A percentile compares a stretch with the other conserved stretches of the same genome.
These are phyloP conservation scores for Plasmodium ovale DNA, from an alignment of 169 alveolate genomes.

Conservation along the genomic window DNA sequence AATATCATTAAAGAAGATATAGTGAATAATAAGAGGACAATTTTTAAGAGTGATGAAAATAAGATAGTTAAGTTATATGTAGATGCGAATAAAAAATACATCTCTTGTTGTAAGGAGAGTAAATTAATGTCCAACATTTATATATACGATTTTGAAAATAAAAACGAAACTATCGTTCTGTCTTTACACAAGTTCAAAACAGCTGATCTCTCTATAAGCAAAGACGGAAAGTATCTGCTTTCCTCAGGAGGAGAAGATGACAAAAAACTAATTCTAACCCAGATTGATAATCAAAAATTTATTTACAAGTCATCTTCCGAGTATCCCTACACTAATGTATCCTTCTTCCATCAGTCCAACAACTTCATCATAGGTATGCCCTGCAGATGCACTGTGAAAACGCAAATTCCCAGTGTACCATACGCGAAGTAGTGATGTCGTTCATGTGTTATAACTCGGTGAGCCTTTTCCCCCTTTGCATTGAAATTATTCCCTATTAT, in stretches of 20 bases:
- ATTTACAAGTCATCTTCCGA: slow-evolving; percentile 60
- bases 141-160: slow-evolving; percentile 52
- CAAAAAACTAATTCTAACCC: slow-evolving; percentile 44
- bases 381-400: neutral
- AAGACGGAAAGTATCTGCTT: slow-evolving; percentile 59
- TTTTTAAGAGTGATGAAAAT: slow-evolving; percentile 49
- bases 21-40: slow-evolving; percentile 34
- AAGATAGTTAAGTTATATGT: slow-evolving; percentile 56
- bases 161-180: slow-evolving; percentile 19
- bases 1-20: slow-evolving; percentile 72
- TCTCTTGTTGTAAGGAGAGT: slow-evolving; percentile 72
- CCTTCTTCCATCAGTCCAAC: slow-evolving; percentile 64
- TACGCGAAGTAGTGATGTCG: neutral
- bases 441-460: too few relatives aligned
- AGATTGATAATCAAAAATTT: slow-evolving; percentile 64
- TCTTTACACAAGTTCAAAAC: slow-evolving; percentile 66
- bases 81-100: slow-evolving; percentile 45
- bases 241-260: slow-evolving; percentile 77
- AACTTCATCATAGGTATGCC: slow-evolving; percentile 68
- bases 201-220: slow-evolving; percentile 56
- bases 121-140: slow-evolving; percentile 52
- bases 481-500: neutral
- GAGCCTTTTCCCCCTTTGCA: neutral
- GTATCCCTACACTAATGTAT: slow-evolving; percentile 56
- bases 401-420: neutral